Evolutionary conservation across 805 yeast species (phyloP), one percentile per base, ranked within the genome.

Genomic region (Komagataella pastoris): DNA sequence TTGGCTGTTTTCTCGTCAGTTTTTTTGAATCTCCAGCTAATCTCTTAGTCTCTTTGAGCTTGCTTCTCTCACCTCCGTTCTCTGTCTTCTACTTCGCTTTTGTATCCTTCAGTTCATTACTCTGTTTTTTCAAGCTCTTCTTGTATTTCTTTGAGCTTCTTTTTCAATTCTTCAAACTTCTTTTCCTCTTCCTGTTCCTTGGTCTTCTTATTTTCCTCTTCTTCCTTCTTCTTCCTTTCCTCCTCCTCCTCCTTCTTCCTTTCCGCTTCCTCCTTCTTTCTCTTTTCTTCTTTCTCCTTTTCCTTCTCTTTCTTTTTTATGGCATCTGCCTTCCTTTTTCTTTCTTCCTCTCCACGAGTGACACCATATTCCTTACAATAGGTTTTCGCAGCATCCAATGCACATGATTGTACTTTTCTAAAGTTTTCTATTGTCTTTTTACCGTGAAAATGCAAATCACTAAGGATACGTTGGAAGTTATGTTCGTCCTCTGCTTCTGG

Each of bases 321-420:
- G 18, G 18, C 45, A 47, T 49, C 48, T 50, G 46, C 50, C 51
- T 51, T 45, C 30, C 40, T 23, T 52, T 44, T n/a, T 53, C 54
- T 46, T 49, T 54, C 46, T 54, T 48, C 48, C 58, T 51, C 55
- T 53, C 40, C 40, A 30, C 40, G 40, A 3, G 40, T 30, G 14
- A 30, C 14, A 65, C 61, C 52, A 21, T 50, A 53, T 65, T 63
- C 1, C 77, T 81, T 4, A 79, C 77, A 0, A 96, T 85, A 1
- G 97, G 98, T 47, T 77, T 76, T 1, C 88, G 95, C 71, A 93
- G 93, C 87, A 83, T 80, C 54, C 79, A 69, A 60, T 90, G 93
- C 52, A 93, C 69, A 30, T 3, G 40, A 30, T 14, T 30, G 40
- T 14, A 30, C 40, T 14, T 30, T 1, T 95, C 93, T 4, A 93